Percentiles rank a stretch among this genome's conserved stretches.
Conservation (phyloP, 169 alveolate species). For the Eimeria tenella region DNA sequence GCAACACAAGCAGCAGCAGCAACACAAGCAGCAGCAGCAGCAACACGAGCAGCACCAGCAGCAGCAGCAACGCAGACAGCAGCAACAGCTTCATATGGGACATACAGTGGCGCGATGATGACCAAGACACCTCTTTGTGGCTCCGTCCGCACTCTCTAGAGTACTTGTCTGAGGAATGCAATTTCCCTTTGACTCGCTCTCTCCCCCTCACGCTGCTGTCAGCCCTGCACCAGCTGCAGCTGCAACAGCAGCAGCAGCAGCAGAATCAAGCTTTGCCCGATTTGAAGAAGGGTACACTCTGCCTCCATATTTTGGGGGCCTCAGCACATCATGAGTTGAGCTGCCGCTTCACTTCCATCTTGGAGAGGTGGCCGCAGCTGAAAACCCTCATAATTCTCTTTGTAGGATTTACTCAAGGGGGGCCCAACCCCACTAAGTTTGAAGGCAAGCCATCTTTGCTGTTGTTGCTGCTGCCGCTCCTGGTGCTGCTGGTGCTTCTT, state of each 20-base stretch:
- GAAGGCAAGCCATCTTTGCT: neutral
- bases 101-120: constrained; percentile 3
- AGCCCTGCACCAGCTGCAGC: constrained; percentile 64
- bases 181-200: constrained; percentile 63
- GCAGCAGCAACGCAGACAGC: neutral
- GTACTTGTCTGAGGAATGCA: constrained; percentile 72
- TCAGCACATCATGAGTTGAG: constrained; percentile 42
- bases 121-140: constrained; percentile 44
- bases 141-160: constrained; percentile 62
- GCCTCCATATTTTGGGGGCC: constrained; percentile 52
- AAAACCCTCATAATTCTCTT: constrained; percentile 34
- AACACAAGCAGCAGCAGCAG: neutral
- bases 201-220: constrained; percentile 59
- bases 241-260: constrained; percentile 57
- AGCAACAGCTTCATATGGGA: constrained; percentile 45
- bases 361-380: constrained; percentile 61
- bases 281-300: constrained; percentile 14
- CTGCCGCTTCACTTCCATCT: constrained; percentile 31
- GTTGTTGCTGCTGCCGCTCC: neutral
- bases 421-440: constrained; percentile 12
- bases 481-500: neutral
- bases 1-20: constrained; percentile 37
- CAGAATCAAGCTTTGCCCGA: constrained; percentile 3
- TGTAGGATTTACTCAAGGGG: constrained; percentile 23
- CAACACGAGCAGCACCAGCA: neutral